Evolutionary conservation across 2,329 filamentous ascomycete genomes (phyloP), one percentile per base, ranked within the genome.

Genomic region (Claviceps spartinae): DNA sequence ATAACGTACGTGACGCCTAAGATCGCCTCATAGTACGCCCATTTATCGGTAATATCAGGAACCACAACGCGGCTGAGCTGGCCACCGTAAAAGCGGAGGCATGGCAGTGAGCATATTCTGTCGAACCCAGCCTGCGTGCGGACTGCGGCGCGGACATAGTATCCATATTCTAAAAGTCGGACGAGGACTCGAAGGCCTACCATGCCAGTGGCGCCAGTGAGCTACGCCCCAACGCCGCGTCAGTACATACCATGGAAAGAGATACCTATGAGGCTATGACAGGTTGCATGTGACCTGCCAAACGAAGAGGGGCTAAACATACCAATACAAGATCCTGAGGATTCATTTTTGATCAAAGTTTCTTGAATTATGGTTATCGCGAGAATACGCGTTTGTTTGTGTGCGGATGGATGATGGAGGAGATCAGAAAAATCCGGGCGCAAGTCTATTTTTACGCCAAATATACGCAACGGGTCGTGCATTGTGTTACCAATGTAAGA

Each of bases 11-110:
- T 62, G 41, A 69, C 66, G 3, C 62, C 69, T 43, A 65, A 58
- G 51, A 70, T 62, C 13, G 68, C 69, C 30, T 69, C 62, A 30
- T 72, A 65, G 48, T 69, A 73, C 2, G 70, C 70, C 16, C 62
- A 62, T 0, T 61, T 57, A 3, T 56, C 57, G 0, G 62, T 58
- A 24, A 72, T 64, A 49, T 72, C 67, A 1, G 68, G 65, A 1
- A 73, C 65, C 37, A 68, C 52, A 22, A 60, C 54, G 52, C 58
- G 60, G 7, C 57, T 58, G 1, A 64, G 57, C 18, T 58, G 56
- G 16, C 16, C 5, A 14, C n/a, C 26, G 40, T 45, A 38, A 8
- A 50, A 53, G 20, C 53, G 40, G 14, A 46, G 38, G 8, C 54
- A 53, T 13, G 48, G 40, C n/a, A 60, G 37, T 18, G 48, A 42